Conservation (phyloP, 108 stramenopile species). For the Licmophora abbreviata region DNA sequence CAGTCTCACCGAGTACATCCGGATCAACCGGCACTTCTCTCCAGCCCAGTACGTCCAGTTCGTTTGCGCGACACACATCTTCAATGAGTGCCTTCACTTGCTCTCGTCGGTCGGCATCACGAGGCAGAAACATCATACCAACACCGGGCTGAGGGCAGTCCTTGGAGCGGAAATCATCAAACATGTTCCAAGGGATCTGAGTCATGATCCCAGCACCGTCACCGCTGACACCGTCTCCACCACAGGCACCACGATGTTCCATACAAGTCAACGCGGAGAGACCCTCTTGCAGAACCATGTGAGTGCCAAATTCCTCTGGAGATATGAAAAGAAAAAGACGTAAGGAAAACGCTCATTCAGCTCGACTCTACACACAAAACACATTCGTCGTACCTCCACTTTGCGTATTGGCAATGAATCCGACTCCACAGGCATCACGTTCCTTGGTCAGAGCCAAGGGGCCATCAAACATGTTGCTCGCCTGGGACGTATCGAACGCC, state of each 20-base stretch:
- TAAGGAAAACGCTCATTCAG: background rate
- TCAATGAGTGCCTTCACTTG: constrained; percentile 71
- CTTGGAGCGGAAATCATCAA: constrained; percentile 52
- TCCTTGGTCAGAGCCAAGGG: constrained; percentile 73
- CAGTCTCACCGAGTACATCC: constrained; percentile 59
- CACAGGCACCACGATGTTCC: constrained; percentile 86
- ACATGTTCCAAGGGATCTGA: constrained; percentile 91
- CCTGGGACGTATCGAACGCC: constrained; percentile 18
- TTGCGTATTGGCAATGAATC: constrained; percentile 85
- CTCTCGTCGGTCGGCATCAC: constrained; percentile 56
- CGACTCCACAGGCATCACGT: constrained; percentile 97
- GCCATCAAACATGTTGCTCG: constrained; percentile 77
- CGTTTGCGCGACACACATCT: constrained; percentile 71
- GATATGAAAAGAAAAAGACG: constrained; percentile 3
- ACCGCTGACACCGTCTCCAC: constrained; percentile 80
- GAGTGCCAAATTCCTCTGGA: constrained; percentile 60
- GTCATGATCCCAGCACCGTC: constrained; percentile 96
- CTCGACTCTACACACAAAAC: background rate
- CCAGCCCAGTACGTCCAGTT: constrained; percentile 85
- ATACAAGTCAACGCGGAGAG: constrained; percentile 76
- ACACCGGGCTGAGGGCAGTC: constrained; percentile 75
- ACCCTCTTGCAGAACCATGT: constrained; percentile 66
- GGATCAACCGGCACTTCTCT: constrained; percentile 80
- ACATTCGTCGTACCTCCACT: constrained; percentile 39
- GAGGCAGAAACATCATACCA: constrained; percentile 91